Evolutionary conservation across 495 filamentous ascomycete species (phyloP).

Genomic region (Hyphodiscus hymeniophilus): DNA sequence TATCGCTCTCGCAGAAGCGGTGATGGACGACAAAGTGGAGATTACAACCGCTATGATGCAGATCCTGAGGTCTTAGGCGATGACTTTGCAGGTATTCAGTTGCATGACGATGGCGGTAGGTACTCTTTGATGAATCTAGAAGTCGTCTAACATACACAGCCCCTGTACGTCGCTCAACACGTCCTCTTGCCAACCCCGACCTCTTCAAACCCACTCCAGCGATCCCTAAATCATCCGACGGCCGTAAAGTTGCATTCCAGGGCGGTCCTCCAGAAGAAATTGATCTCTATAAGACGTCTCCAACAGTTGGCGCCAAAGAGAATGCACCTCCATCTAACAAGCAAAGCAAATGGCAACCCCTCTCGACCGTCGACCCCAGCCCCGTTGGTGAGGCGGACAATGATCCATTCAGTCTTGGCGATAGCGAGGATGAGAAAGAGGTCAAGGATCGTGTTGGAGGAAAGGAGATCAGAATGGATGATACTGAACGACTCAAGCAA

Average conservation of each 20-base stretch:
- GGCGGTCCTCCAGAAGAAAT: slow-evolving; percentile 57
- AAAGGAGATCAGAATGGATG: slow-evolving; percentile 49
- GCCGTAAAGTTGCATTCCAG: slow-evolving; percentile 63
- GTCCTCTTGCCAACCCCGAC: slow-evolving; percentile 68
- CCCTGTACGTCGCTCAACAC: slow-evolving; percentile 44
- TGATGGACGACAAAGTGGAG: slow-evolving; percentile 62
- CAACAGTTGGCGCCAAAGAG: slow-evolving; percentile 28
- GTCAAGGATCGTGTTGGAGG: slow-evolving; percentile 38
- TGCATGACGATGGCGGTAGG: slow-evolving; percentile 66
- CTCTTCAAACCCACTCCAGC: slow-evolving; percentile 68
- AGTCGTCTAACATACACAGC: slow-evolving; percentile 24
- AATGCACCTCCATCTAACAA: slow-evolving; percentile 34
- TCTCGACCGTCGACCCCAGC: slow-evolving; percentile 77
- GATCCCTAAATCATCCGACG: slow-evolving; percentile 45
- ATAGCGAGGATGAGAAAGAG: slow-evolving; percentile 93
- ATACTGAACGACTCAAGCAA: slow-evolving; percentile 61
- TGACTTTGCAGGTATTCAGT: slow-evolving; percentile 82
- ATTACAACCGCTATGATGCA: slow-evolving; percentile 90
- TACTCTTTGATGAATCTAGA: slow-evolving; percentile 27
- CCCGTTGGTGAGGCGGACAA: slow-evolving; percentile 84
- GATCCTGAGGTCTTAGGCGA: slow-evolving; percentile 85
- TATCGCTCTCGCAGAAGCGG: slow-evolving; percentile 44
- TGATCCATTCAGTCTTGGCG: slow-evolving; percentile 92
- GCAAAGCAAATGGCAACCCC: slow-evolving; percentile 92
- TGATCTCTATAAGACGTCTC: slow-evolving; percentile 60